Evolutionary conservation across 1,139 yeast genomes (phyloP).

Genomic region (Meyerozyma elateridarum): DNA sequence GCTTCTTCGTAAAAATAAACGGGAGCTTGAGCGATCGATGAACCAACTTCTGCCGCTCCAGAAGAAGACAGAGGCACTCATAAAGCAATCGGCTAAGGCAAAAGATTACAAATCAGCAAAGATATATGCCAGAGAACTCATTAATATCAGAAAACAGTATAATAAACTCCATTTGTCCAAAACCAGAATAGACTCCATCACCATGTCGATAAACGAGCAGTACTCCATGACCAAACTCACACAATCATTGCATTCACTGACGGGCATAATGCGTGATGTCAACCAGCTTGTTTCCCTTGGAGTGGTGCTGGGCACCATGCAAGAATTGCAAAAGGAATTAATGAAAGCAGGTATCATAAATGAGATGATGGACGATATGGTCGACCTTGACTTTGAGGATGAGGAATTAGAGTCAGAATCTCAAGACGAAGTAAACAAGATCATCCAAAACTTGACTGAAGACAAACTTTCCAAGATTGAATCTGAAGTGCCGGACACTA

Average conservation of each 20-base stretch:
- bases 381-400: constrained; percentile 63
- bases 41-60: constrained; percentile 64
- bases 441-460: constrained; percentile 40
- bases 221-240: constrained; percentile 82
- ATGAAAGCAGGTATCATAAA: constrained; percentile 89
- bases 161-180: constrained; percentile 71
- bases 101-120: constrained; percentile 73
- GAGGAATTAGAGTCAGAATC: constrained; percentile 66
- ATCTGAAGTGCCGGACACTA: constrained; percentile 38
- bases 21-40: constrained; percentile 73
- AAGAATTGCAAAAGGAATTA: constrained; percentile 79
- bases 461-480: constrained; percentile 41
- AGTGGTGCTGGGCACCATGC: constrained; percentile 78
- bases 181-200: constrained; percentile 81
- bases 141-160: constrained; percentile 70
- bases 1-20: constrained; percentile 74
- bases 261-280: constrained; percentile 86
- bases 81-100: constrained; percentile 72
- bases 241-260: constrained; percentile 73
- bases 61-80: constrained; percentile 70
- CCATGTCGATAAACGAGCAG: constrained; percentile 88
- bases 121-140: constrained; percentile 77
- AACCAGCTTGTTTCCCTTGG: constrained; percentile 76
- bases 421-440: constrained; percentile 61
- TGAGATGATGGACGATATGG: constrained; percentile 91